phyloP scores from a whole-genome alignment of 768 basidiomycete species.

The Termitomyces sp. region DNA sequence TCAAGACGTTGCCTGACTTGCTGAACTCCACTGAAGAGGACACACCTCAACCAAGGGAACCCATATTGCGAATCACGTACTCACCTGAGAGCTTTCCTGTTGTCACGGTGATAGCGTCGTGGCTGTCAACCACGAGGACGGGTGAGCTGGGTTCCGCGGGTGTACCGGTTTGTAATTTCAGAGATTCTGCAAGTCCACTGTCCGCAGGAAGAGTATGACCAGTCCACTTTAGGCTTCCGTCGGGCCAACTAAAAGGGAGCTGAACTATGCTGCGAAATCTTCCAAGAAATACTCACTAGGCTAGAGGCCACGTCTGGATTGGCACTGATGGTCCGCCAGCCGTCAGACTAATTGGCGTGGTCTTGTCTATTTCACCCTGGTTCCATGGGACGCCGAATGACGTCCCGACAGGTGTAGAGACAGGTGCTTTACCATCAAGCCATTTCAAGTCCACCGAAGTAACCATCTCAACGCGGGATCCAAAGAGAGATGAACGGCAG shows the following conservation, averaged over 20 bases:
- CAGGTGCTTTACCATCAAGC: conserved; percentile 27
- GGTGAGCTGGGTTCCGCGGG: conserved; percentile 27
- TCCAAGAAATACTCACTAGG: conserved; percentile 22
- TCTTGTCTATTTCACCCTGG: conserved; percentile 31
- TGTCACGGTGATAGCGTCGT: conserved; percentile 22
- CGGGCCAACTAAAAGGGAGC: conserved; percentile 27
- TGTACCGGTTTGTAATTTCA: conserved; percentile 25
- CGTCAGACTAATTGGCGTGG: conserved; percentile 22
- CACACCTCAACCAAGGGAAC: neutral
- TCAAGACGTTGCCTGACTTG: conserved; percentile 24
- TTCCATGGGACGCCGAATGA: conserved; percentile 33
- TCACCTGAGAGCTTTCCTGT: conserved; percentile 30
- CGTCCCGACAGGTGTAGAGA: conserved; percentile 25
- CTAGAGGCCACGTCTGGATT: conserved; percentile 32
- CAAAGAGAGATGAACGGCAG: neutral
- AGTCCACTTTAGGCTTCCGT: conserved; percentile 35
- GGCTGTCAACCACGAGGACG: conserved; percentile 23
- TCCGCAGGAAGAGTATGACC: conserved; percentile 30
- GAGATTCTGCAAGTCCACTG: conserved; percentile 15
- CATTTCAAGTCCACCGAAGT: conserved; percentile 25
- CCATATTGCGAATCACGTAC: neutral
- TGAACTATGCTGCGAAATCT: neutral
- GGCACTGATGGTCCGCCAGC: conserved; percentile 18
- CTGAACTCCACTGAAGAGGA: conserved; percentile 24
- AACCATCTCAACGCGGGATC: conserved; percentile 1